Conservation (phyloP, 2,329 filamentous ascomycete genomes). For the Colletotrichum musae region DNA sequence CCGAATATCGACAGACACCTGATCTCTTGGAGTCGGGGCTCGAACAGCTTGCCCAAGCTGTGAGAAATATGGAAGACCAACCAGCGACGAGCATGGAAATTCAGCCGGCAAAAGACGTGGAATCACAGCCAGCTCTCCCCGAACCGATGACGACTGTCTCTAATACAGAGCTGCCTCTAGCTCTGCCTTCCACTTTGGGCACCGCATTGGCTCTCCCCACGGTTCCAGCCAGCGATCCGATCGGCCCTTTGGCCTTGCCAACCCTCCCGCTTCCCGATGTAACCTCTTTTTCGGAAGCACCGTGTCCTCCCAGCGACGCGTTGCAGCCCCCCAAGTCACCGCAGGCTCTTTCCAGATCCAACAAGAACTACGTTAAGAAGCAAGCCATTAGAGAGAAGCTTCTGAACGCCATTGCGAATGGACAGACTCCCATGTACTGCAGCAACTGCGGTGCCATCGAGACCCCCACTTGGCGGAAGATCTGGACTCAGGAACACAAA, state of each 20-base stretch:
- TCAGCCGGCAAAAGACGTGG: too few relatives aligned
- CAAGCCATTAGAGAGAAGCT: conserved; percentile 71
- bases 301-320: conserved; percentile 61
- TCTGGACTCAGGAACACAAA: conserved; percentile 83
- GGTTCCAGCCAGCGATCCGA: conserved; percentile 49
- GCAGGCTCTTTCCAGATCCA: conserved; percentile 58
- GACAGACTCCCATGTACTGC: conserved; percentile 90
- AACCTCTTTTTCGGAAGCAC: conserved; percentile 53
- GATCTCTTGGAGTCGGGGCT: conserved; percentile 29
- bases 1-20: background rate
- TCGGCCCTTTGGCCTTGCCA: conserved; percentile 54
- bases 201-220: conserved; percentile 50
- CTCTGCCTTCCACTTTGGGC: conserved; percentile 43
- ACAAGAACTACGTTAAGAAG: conserved; percentile 77
- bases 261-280: conserved; percentile 22
- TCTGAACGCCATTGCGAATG: conserved; percentile 78
- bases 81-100: too few relatives aligned
- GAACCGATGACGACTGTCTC: conserved; percentile 10
- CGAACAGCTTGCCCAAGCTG: conserved; percentile 29
- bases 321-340: conserved; percentile 55
- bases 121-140: conserved; percentile 4
- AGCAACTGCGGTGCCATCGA: conserved; percentile 95
- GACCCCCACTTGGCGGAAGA: conserved; percentile 95
- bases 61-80: conserved; percentile 7
- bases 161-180: conserved; percentile 4